These are phyloP conservation scores for Populus hybrid DNA, from an alignment of 441 rosid genomes.

Conservation along the genomic window DNA sequence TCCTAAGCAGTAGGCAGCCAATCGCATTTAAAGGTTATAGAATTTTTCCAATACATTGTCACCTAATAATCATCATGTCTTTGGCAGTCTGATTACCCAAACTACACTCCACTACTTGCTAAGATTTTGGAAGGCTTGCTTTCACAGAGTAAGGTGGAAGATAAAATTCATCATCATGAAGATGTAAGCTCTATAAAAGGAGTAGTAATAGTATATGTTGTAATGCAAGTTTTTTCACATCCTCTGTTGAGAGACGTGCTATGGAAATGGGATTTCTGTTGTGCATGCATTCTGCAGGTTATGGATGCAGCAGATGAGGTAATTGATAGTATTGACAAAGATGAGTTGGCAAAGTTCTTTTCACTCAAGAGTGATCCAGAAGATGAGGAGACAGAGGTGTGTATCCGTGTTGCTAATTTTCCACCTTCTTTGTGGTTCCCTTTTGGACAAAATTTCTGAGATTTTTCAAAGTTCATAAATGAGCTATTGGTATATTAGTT, in stretches of 20 bases:
- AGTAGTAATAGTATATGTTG: background rate
- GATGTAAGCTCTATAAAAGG: conserved; percentile 44
- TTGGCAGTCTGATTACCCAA: conserved; percentile 83
- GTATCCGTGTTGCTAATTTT: conserved; percentile 15
- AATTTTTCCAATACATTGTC: conserved; percentile 4
- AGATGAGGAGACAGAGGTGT: conserved; percentile 90
- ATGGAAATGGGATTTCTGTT: conserved; percentile 1
- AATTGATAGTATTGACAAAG: conserved; percentile 68
- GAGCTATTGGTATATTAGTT: background rate
- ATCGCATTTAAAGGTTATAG: background rate
- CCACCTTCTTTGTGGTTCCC: background rate
- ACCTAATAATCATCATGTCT: conserved; percentile 20
- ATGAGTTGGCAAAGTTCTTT: conserved; percentile 71
- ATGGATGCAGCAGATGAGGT: conserved; percentile 75
- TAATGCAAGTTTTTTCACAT: background rate
- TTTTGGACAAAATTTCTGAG: background rate
- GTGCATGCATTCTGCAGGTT: conserved; percentile 50
- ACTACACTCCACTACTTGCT: conserved; percentile 69
- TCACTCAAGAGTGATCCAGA: conserved; percentile 80
- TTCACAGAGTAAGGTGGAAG: conserved; percentile 54
- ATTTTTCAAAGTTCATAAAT: conserved; percentile 6
- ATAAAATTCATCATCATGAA: conserved; percentile 58
- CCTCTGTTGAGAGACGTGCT: background rate
- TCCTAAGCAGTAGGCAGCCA: background rate
- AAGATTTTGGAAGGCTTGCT: conserved; percentile 86